Conservation (phyloP, 1,139 yeast genomes). For the Debaryomyces fabryi region DNA sequence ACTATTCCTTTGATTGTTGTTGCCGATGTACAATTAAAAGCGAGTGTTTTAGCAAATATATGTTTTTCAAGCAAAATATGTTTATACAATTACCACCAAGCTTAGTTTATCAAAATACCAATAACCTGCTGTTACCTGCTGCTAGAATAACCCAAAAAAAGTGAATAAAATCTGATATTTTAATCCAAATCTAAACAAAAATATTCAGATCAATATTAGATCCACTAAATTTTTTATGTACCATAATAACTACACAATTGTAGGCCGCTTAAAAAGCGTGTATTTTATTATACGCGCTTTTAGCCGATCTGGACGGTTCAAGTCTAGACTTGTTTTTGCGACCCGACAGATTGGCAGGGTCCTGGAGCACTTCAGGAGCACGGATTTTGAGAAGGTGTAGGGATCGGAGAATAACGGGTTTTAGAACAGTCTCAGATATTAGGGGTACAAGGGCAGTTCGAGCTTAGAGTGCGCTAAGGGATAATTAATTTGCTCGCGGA, state of each 20-base stretch:
- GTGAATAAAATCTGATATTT: not conserved
- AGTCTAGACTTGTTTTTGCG: not conserved
- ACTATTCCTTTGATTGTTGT: not conserved
- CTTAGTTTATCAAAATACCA: not conserved
- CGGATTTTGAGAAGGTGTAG: not conserved
- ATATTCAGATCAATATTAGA: not conserved
- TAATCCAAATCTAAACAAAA: not conserved
- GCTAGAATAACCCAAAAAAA: not conserved
- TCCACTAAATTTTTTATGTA: not conserved
- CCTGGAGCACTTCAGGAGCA: not conserved
- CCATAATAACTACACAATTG: not conserved
- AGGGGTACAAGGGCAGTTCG: not conserved
- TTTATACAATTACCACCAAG: not conserved
- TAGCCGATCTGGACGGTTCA: not conserved
- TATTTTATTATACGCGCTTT: not conserved
- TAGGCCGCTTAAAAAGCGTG: not conserved
- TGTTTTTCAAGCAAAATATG: not conserved
- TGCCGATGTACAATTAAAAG: not conserved
- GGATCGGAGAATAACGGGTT: not conserved
- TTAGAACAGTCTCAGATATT: not conserved
- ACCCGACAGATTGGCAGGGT: not conserved
- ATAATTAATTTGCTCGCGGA: not conserved
- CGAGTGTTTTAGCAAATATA: not conserved
- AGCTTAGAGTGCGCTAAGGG: not conserved
- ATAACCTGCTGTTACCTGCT: not conserved